Percentiles rank a stretch among this genome's conserved stretches.
Conservation (phyloP, 176 grass and related monocot genomes). For the Puccinellia tenuiflora region DNA sequence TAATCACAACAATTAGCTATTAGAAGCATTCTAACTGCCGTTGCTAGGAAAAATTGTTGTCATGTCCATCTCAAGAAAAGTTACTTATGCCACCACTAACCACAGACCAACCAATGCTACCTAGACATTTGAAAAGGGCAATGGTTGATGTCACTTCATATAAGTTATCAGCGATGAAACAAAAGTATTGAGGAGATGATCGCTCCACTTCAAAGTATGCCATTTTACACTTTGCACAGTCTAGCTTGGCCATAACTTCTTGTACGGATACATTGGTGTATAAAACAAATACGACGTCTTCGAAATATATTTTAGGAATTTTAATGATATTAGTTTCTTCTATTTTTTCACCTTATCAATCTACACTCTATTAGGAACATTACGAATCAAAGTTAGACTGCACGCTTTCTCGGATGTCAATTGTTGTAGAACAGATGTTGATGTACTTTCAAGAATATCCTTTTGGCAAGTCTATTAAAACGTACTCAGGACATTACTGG, state of each 20-base stretch:
- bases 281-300: neutral
- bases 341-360: too few species aligned
- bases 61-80: slow-evolving; percentile 15
- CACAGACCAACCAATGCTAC: neutral
- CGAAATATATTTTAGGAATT: neutral
- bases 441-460: too few species aligned
- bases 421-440: too few species aligned
- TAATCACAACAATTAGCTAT: neutral
- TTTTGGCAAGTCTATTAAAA: too few species aligned
- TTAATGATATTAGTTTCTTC: too few species aligned
- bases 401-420: too few species aligned
- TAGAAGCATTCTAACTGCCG: neutral
- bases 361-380: too few species aligned
- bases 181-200: neutral
- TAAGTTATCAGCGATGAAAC: neutral
- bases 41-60: slow-evolving; percentile 10
- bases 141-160: neutral
- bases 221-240: neutral
- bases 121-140: neutral
- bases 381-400: too few species aligned
- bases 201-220: neutral
- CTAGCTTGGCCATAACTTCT: neutral
- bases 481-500: too few species aligned
- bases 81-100: neutral
- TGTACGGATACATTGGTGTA: neutral